Evolutionary conservation across 1,284 basidiomycete species (phyloP).

Genomic region (Trichosporon faecale): DNA sequence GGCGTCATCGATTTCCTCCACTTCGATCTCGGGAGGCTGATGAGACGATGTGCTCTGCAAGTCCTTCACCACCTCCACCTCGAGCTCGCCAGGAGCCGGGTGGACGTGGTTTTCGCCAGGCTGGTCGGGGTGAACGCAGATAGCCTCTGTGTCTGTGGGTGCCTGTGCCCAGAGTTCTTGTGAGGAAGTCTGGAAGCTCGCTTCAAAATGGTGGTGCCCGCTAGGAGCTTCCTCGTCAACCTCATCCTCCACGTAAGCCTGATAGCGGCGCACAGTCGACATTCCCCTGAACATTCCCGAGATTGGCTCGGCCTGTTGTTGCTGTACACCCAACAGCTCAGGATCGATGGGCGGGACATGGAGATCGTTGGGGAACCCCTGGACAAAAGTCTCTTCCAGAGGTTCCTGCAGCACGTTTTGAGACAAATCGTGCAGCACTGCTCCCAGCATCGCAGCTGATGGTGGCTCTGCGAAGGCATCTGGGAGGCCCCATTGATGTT

Average conservation of each 20-base stretch:
- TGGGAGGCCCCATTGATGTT: neutral
- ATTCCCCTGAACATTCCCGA: neutral
- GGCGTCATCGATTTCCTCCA: no score
- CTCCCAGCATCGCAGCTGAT: neutral
- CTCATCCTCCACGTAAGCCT: neutral
- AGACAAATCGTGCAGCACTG: neutral
- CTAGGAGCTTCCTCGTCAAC: neutral
- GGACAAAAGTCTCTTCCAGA: neutral
- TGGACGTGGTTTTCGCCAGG: no score
- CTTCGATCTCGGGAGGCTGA: no score
- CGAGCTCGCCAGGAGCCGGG: no score
- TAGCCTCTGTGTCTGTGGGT: neutral
- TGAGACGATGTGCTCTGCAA: no score
- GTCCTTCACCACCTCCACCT: no score
- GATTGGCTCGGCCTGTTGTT: neutral
- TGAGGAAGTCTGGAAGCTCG: neutral
- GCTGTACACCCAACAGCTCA: neutral
- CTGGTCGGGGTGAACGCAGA: neutral
- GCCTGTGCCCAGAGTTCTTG: neutral
- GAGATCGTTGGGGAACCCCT: neutral
- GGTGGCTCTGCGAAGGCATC: neutral
- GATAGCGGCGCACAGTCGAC: neutral
- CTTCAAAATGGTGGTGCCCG: neutral
- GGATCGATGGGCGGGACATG: neutral
- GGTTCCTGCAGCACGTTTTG: neutral